Evolutionary conservation across 176 grass and related monocot species (phyloP).

Genomic region (Thalia dealbata): DNA sequence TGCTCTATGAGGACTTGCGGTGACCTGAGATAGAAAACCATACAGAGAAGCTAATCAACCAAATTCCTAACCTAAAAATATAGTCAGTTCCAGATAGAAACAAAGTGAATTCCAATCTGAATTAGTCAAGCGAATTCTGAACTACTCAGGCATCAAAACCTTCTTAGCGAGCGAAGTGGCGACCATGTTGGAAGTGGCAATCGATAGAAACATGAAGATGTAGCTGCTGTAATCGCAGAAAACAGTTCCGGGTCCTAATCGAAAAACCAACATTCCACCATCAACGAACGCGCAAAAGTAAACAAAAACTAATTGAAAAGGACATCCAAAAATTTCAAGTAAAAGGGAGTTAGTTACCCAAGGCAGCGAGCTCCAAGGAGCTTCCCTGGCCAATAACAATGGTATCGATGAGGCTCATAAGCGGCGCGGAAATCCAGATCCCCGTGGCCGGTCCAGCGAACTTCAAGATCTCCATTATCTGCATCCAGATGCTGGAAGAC

Average conservation of each 20-base stretch:
- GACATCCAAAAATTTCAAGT: neutral
- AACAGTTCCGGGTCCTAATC: conserved; percentile 69
- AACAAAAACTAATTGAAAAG: neutral
- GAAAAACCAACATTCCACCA: neutral
- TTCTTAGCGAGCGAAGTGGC: conserved; percentile 81
- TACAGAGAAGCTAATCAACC: neutral
- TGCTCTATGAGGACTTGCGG: too few species aligned
- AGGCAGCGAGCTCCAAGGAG: conserved; percentile 63
- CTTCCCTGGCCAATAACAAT: conserved; percentile 87
- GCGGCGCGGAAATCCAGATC: conserved; percentile 71
- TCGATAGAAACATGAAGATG: conserved; percentile 89
- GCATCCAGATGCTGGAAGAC: conserved; percentile 38
- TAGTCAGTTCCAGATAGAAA: neutral
- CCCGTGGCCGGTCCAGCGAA: conserved; percentile 69
- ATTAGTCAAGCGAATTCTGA: neutral
- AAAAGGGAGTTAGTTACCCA: conserved; percentile 32
- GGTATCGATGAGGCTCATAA: conserved; percentile 99
- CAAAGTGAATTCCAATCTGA: neutral
- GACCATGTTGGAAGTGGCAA: conserved; percentile 96
- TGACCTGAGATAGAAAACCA: neutral
- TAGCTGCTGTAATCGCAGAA: conserved; percentile 92
- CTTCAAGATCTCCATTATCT: conserved; percentile 57
- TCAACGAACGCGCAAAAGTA: neutral
- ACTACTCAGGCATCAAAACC: conserved; percentile 17
- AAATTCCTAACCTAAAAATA: neutral